Evolutionary conservation across 202 grass and related monocot genomes (phyloP), one percentile per base, ranked within the genome.

Genomic region (Hordeum pubiflorum): DNA sequence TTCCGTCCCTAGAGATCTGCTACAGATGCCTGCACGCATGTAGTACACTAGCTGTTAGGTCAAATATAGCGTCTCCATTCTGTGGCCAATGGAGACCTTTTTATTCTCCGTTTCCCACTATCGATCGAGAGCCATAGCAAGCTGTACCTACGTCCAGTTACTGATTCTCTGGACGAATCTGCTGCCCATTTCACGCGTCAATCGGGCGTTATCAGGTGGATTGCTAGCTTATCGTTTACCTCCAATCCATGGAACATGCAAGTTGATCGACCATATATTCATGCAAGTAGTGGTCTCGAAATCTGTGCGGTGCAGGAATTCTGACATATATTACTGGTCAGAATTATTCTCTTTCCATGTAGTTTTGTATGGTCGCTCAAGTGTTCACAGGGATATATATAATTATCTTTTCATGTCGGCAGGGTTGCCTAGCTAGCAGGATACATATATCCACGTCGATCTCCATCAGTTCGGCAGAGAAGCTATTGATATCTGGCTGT

Each of bases 41-140:
- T 23, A 38, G 38, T 24, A 27, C 22, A 46, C 22, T 46, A 48
- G 68, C 7, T 72, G 4, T 32, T 20, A 10, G 44, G 46, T 73
- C 70, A 32, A 73, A 55, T 4, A 40, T 18, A 11, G 22, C 58
- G 75, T 46, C 75, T 77, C 24, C 23, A 31, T 44, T 23, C 7
- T 20, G 75, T 44, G 75, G 75, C 9, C 14, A 46, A 77, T 27
- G 0, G 10, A 44, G 38, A 32, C 38, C 58, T 20, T 46, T 29
- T 20, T 31, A 77, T 32, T 77, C 75, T 63, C 10, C 15, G 18
- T 48, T 84, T 84, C 82, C 59, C 52, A 74, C 26, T 36, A 59
- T 10, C 48, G 3, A 46, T 40, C 2, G 15, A 48, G 21, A 46
- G 38, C 39, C 44, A 50, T 50, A 8, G 17, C 17, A 10, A 5